Conservation (phyloP, 495 filamentous ascomycete species). For the Acidiella bohemica region DNA sequence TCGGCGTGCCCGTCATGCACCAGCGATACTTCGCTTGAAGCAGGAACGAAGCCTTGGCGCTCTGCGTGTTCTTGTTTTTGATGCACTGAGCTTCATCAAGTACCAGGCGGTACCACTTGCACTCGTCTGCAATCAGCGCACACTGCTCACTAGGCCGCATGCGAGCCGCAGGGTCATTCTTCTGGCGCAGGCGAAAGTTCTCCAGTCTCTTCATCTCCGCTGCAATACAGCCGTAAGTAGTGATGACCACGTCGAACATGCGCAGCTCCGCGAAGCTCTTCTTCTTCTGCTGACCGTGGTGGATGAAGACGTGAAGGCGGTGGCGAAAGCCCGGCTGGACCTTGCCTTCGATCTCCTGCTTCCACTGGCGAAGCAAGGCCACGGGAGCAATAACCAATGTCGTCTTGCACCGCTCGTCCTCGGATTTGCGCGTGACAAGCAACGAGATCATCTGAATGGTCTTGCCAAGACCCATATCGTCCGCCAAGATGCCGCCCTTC, state of each 20-base stretch:
- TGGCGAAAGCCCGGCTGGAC: slow-evolving; percentile 41
- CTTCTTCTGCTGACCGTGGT: slow-evolving; percentile 46
- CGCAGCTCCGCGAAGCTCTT: slow-evolving; percentile 48
- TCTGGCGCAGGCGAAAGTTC: slow-evolving; percentile 30
- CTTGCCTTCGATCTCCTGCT: slow-evolving; percentile 65
- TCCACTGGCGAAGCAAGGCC: slow-evolving; percentile 81
- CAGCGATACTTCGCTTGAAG: slow-evolving; percentile 57
- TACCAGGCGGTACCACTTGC: slow-evolving; percentile 61
- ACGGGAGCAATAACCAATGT: slow-evolving; percentile 82
- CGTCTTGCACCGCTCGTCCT: slow-evolving; percentile 53
- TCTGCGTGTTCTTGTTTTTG: slow-evolving; percentile 67
- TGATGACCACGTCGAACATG: slow-evolving; percentile 70
- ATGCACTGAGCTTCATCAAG: slow-evolving; percentile 91
- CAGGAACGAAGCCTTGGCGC: slow-evolving; percentile 45
- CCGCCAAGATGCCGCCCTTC: slow-evolving; percentile 66
- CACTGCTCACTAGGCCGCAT: slow-evolving; percentile 28
- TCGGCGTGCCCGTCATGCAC: slow-evolving; percentile 86
- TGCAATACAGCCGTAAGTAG: slow-evolving; percentile 71
- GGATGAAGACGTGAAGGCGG: slow-evolving; percentile 50
- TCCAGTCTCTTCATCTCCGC: slow-evolving; percentile 51
- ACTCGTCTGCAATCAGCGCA: slow-evolving; percentile 49
- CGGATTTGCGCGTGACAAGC: slow-evolving; percentile 57
- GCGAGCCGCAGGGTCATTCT: slow-evolving; percentile 23
- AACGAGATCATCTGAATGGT: slow-evolving; percentile 81
- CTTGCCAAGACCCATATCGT: slow-evolving; percentile 95